Evolutionary conservation across 371 early-diverging fungal genomes (phyloP).

Genomic region (Apophysomyces elegans): DNA sequence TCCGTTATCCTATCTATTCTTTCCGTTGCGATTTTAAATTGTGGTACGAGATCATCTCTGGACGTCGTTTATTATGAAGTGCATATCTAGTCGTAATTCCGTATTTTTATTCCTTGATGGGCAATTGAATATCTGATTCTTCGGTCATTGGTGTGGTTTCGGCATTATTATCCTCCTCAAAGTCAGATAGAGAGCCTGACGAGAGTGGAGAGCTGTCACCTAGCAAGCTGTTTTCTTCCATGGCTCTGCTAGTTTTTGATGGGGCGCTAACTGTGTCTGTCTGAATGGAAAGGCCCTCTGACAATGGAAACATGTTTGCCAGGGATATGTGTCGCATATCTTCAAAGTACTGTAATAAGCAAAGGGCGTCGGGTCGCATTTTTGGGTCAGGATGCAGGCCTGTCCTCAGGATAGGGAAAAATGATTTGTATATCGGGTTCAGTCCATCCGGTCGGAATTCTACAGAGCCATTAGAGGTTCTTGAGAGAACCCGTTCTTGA

Average conservation of each 20-base stretch:
- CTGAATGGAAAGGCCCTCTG: neutral
- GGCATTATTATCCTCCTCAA: too few species aligned
- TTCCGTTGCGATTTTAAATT: constrained; percentile 65
- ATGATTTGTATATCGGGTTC: constrained; percentile 13
- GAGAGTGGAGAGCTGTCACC: too few species aligned
- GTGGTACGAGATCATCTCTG: constrained; percentile 59
- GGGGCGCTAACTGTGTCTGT: neutral
- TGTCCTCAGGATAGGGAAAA: constrained; percentile 37
- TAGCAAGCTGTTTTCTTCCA: neutral
- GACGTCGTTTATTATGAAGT: constrained; percentile 40
- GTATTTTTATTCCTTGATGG: too few species aligned
- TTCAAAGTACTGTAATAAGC: constrained; percentile 4
- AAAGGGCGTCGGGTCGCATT: neutral
- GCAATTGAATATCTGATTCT: too few species aligned
- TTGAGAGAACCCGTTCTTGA: constrained; percentile 14
- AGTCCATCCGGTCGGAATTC: constrained; percentile 15
- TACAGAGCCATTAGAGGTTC: constrained; percentile 19
- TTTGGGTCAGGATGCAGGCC: constrained; percentile 28
- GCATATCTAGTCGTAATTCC: neutral
- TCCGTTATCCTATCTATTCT: constrained; percentile 68
- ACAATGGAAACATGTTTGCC: neutral
- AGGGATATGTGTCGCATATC: neutral
- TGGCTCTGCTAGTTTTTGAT: neutral
- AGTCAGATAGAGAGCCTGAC: too few species aligned
- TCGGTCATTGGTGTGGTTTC: too few species aligned